Conservation (phyloP, 768 basidiomycete genomes). For the Suillus clintonianus region DNA sequence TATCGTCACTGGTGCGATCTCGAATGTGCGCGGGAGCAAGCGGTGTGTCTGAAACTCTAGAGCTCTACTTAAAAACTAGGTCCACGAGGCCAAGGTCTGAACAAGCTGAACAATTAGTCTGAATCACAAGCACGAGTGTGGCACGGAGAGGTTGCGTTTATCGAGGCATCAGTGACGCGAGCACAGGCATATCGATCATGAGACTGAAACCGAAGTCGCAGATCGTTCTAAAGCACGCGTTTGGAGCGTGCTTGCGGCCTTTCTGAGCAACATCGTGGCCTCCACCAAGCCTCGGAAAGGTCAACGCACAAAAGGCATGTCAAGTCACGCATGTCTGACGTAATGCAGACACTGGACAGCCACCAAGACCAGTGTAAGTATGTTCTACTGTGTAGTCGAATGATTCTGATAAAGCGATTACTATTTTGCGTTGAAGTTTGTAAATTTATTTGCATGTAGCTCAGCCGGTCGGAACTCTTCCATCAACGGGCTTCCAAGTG, state of each 20-base stretch:
- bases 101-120: conserved; percentile 25
- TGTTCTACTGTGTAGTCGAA: neutral
- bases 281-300: conserved; percentile 1
- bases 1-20: neutral
- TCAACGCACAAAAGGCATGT: neutral
- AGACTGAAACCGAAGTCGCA: conserved; percentile 17
- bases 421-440: neutral
- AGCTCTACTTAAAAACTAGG: neutral
- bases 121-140: conserved; percentile 23
- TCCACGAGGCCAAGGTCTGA: conserved; percentile 32
- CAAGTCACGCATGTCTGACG: neutral
- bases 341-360: neutral
- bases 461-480: neutral
- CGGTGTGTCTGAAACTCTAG: neutral
- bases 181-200: conserved; percentile 21
- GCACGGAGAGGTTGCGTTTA: conserved; percentile 11
- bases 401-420: neutral
- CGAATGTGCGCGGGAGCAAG: neutral
- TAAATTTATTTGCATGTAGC: neutral
- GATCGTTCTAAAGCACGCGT: conserved; percentile 25
- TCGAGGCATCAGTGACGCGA: conserved; percentile 14
- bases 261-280: conserved; percentile 1
- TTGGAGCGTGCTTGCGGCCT: conserved; percentile 23
- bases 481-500: neutral
- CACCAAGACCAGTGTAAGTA: neutral